Percentiles rank a stretch among this genome's conserved stretches.
These are phyloP conservation scores for Hyaloscypha finlandica DNA, from an alignment of 495 filamentous ascomycete species.

Conservation along the genomic window DNA sequence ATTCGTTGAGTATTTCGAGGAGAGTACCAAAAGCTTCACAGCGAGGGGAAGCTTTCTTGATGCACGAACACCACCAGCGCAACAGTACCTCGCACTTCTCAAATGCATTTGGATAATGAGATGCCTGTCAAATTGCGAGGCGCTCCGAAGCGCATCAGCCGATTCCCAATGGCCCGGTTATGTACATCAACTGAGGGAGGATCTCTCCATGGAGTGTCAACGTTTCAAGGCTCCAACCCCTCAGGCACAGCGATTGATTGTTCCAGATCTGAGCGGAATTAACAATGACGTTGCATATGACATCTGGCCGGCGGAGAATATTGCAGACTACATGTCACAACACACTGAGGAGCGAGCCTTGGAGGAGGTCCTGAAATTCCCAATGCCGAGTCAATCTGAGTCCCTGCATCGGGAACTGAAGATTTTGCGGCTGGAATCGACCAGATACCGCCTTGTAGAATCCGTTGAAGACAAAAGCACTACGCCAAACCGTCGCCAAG, in stretches of 20 bases:
- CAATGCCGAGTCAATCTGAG: conserved; percentile 15
- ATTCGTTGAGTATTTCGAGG: conserved; percentile 29
- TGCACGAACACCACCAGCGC: conserved; percentile 19
- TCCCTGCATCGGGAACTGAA: conserved; percentile 10
- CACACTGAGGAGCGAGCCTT: conserved; percentile 8
- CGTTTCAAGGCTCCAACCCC: conserved; percentile 12
- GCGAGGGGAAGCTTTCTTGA: conserved; percentile 25
- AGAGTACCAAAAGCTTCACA: conserved; percentile 24
- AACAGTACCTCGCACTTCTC: conserved; percentile 31
- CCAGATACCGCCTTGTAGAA: conserved; percentile 17
- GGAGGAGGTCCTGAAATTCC: conserved; percentile 20
- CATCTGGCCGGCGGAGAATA: conserved; percentile 23
- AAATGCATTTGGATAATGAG: conserved; percentile 34
- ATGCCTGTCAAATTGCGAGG: conserved; percentile 7
- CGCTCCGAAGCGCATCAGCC: neutral
- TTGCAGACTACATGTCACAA: conserved; percentile 18
- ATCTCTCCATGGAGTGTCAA: conserved; percentile 19
- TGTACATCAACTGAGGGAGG: conserved; percentile 27
- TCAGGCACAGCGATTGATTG: conserved; percentile 12
- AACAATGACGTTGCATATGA: conserved; percentile 8
- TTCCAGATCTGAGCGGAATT: conserved; percentile 13
- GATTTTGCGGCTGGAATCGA: conserved; percentile 9
- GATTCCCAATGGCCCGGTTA: conserved; percentile 32
- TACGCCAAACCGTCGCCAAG: conserved; percentile 11
- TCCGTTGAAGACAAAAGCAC: conserved; percentile 12